Evolutionary conservation across 164 flowering plant genomes (phyloP).

Genomic region (Dillenia turbinata): DNA sequence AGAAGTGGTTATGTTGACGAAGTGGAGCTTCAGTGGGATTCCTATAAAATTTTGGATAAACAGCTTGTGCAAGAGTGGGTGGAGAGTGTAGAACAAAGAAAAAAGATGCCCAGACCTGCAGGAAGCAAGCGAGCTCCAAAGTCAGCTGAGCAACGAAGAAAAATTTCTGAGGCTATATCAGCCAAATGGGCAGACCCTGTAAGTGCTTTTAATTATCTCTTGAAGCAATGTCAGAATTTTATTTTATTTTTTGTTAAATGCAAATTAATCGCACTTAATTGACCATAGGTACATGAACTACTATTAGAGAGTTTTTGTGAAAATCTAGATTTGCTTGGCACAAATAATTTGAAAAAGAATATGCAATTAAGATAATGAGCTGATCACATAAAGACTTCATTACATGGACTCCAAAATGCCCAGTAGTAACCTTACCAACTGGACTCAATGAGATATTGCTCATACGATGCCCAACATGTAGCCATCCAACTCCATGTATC

Average conservation of each 20-base stretch:
- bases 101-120: constrained; percentile 34
- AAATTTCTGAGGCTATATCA: constrained; percentile 83
- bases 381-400: too few species aligned
- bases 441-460: too few species aligned
- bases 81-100: constrained; percentile 60
- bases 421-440: too few species aligned
- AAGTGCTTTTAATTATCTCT: constrained; percentile 27
- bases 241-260: not conserved
- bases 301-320: too few species aligned
- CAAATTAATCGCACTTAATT: too few species aligned
- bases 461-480: too few species aligned
- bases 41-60: constrained; percentile 52
- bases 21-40: constrained; percentile 84
- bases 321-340: too few species aligned
- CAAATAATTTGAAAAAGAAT: too few species aligned
- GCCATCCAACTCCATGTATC: too few species aligned
- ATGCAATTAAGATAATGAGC: too few species aligned
- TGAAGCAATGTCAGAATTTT: not conserved
- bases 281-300: too few species aligned
- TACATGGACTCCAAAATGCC: too few species aligned
- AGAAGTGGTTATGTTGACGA: constrained; percentile 59
- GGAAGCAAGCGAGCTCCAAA: constrained; percentile 84
- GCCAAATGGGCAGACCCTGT: constrained; percentile 99
- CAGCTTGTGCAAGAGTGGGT: constrained; percentile 67
- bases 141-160: constrained; percentile 74